Conservation (phyloP, 345 rosid species). For the Linum usitatissimum region DNA sequence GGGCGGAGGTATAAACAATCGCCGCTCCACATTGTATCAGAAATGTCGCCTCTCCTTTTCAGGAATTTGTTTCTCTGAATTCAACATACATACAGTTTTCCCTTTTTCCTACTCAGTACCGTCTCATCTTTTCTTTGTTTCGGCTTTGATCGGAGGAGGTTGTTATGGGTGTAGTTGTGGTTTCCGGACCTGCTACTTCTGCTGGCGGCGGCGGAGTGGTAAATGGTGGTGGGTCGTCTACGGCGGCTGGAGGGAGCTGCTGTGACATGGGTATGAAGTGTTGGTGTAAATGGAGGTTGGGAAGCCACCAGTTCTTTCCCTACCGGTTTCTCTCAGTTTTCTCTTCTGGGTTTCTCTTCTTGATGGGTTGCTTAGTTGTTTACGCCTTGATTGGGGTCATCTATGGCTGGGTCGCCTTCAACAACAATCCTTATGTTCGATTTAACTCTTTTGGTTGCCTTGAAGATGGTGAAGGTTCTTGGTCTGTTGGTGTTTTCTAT, state of each 20-base stretch:
- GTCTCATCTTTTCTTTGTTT: too few species aligned
- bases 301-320: conserved; percentile 17
- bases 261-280: conserved; percentile 19
- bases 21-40: too few species aligned
- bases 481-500: conserved; percentile 85
- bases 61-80: too few species aligned
- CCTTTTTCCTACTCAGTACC: neutral
- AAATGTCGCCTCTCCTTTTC: too few species aligned
- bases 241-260: conserved; percentile 6
- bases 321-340: conserved; percentile 19
- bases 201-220: conserved; percentile 2
- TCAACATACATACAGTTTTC: neutral
- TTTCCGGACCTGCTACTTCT: conserved; percentile 1
- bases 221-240: conserved; percentile 1
- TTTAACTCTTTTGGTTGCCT: conserved; percentile 50
- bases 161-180: conserved; percentile 15
- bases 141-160: neutral
- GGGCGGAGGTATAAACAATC: too few species aligned
- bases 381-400: conserved; percentile 50
- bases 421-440: conserved; percentile 22
- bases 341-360: conserved; percentile 42
- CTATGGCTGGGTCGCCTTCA: conserved; percentile 48
- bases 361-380: conserved; percentile 41
- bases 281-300: conserved; percentile 24
- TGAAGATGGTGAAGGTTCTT: conserved; percentile 83